phyloP scores from a whole-genome alignment of 2,329 filamentous ascomycete species.

The Alternaria arborescens region DNA sequence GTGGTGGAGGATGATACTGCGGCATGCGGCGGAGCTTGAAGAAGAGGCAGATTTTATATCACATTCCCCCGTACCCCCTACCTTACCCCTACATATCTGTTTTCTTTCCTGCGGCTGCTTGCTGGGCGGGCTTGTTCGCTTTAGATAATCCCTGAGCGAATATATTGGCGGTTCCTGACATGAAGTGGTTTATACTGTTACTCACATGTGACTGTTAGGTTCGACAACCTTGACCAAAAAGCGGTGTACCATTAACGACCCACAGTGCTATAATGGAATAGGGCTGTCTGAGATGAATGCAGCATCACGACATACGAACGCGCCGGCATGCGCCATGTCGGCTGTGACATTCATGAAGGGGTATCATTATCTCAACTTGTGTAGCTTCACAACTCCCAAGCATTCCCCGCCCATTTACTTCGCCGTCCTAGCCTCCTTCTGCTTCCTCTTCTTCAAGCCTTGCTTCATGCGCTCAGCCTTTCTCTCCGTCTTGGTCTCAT shows the following conservation, averaged over 20 bases:
- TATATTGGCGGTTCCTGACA: conserved; percentile 30
- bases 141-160: conserved; percentile 46
- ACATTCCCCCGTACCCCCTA: conserved; percentile 17
- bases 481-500: conserved; percentile 87
- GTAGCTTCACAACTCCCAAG: not conserved
- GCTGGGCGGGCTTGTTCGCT: conserved; percentile 39
- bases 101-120: conserved; percentile 37
- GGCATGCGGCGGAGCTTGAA: conserved; percentile 20
- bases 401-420: not conserved
- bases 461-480: conserved; percentile 69
- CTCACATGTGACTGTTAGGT: not conserved
- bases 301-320: not conserved
- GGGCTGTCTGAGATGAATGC: not conserved
- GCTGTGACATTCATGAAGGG: conserved; percentile 1
- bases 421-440: conserved; percentile 65
- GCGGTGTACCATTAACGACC: not conserved
- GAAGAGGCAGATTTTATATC: conserved; percentile 27
- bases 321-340: not conserved
- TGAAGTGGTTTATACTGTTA: conserved; percentile 6
- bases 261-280: not conserved
- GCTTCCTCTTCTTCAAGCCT: conserved; percentile 73
- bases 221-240: not conserved
- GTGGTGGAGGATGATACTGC: conserved; percentile 18
- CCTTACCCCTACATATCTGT: conserved; percentile 38
- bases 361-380: conserved; percentile 10